Evolutionary conservation across 1,284 basidiomycete genomes (phyloP).

Genomic region (Chondrostereum purpureum): DNA sequence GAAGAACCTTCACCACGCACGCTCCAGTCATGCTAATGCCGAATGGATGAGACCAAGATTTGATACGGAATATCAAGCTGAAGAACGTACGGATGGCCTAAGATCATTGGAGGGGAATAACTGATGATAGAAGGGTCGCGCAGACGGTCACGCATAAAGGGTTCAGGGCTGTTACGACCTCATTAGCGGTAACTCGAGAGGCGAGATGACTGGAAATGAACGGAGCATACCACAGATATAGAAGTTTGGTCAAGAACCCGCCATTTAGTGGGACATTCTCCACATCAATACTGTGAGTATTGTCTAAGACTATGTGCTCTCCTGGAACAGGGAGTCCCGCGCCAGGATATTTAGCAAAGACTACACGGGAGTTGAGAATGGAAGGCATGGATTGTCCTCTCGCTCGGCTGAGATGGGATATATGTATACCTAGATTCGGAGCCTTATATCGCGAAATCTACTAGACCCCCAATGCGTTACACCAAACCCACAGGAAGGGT

Average conservation of each 20-base stretch:
- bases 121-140: background rate
- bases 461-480: too few relatives aligned
- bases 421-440: too few relatives aligned
- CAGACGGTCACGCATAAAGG: background rate
- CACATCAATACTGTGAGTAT: slow-evolving; percentile 35
- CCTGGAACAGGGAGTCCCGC: slow-evolving; percentile 24
- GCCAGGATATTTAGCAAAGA: background rate
- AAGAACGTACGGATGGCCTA: background rate
- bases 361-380: background rate
- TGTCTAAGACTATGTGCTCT: slow-evolving; percentile 31
- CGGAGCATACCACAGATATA: slow-evolving; percentile 28
- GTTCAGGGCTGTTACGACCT: too few relatives aligned
- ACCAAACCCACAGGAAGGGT: too few relatives aligned
- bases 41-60: background rate
- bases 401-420: too few relatives aligned
- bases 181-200: too few relatives aligned
- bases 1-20: slow-evolving; percentile 17
- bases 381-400: too few relatives aligned
- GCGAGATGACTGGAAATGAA: too few relatives aligned
- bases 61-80: background rate
- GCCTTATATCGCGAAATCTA: too few relatives aligned
- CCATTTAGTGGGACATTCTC: slow-evolving; percentile 38
- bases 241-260: slow-evolving; percentile 39
- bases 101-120: background rate
- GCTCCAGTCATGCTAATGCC: slow-evolving; percentile 16